Conservation (phyloP, 768 basidiomycete genomes). For the Rhodotorula taiwanensis region DNA sequence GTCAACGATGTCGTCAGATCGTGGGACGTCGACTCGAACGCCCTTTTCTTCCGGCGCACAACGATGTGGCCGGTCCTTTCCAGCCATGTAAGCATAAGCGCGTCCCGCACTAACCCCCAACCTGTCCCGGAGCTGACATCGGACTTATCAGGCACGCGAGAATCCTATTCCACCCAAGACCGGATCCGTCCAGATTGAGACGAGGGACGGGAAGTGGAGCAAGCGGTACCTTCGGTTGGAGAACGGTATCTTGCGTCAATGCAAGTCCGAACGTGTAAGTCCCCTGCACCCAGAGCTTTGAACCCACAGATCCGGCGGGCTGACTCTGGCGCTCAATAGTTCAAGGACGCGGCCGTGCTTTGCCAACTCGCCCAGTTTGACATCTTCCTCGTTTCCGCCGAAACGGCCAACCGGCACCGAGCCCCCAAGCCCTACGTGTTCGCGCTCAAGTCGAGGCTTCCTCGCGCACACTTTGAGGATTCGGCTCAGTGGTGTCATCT, state of each 20-base stretch:
- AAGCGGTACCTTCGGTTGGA: conserved; percentile 83
- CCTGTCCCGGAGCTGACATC: conserved; percentile 45
- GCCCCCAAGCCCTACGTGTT: conserved; percentile 80
- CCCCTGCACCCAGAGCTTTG: no score
- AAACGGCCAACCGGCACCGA: conserved; percentile 51
- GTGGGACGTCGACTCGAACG: conserved; percentile 79
- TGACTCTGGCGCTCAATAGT: conserved; percentile 50
- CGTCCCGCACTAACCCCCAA: fast-evolving
- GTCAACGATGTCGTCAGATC: conserved; percentile 69
- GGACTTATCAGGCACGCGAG: neutral
- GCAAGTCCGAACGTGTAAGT: conserved; percentile 79
- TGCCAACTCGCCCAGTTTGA: conserved; percentile 87
- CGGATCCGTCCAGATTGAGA: conserved; percentile 79
- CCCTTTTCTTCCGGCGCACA: conserved; percentile 70
- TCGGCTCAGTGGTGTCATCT: conserved; percentile 73
- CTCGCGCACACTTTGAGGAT: conserved; percentile 26
- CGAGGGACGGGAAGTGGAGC: conserved; percentile 88
- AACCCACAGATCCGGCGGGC: no score
- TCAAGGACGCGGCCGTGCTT: conserved; percentile 72
- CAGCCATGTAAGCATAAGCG: neutral
- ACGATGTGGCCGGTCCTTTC: conserved; percentile 50
- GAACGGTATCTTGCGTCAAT: conserved; percentile 76
- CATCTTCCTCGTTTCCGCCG: conserved; percentile 68
- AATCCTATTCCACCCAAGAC: conserved; percentile 44
- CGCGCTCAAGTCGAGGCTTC: conserved; percentile 69